Conservation (phyloP, 2,329 filamentous ascomycete species). For the Simplicillium aogashimaense region DNA sequence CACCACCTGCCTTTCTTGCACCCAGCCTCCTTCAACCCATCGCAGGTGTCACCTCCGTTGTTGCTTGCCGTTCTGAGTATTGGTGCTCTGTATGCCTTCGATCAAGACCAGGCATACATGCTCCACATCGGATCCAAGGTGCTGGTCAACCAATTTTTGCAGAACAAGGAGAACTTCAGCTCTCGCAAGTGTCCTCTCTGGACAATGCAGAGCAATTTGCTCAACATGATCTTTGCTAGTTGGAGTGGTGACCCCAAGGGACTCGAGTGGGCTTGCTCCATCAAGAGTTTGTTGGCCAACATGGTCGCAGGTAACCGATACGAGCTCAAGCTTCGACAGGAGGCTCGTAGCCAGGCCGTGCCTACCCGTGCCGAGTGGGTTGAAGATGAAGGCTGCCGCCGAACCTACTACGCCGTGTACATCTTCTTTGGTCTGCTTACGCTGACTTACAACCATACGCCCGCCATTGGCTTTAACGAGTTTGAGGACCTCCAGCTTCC, state of each 20-base stretch:
- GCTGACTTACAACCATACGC: slow-evolving; percentile 94
- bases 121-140: slow-evolving; percentile 97
- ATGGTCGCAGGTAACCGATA: slow-evolving; percentile 98
- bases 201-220: slow-evolving; percentile 93
- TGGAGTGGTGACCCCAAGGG: slow-evolving; percentile 98
- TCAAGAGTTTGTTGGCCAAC: slow-evolving; percentile 94
- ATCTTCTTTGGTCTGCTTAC: slow-evolving; percentile 97
- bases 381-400: slow-evolving; percentile 89
- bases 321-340: slow-evolving; percentile 85
- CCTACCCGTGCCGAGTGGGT: slow-evolving; percentile 88
- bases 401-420: slow-evolving; percentile 97
- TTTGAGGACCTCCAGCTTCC: slow-evolving; percentile 89
- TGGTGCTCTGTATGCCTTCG: slow-evolving; percentile 91
- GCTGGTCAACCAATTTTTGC: slow-evolving; percentile 89
- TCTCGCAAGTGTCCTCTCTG: slow-evolving; percentile 94
- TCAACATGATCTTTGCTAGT: slow-evolving; percentile 99
- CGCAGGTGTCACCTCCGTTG: slow-evolving; percentile 69
- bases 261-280: slow-evolving; percentile 96
- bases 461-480: slow-evolving; percentile 96
- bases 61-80: slow-evolving; percentile 88
- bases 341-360: slow-evolving; percentile 66
- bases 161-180: slow-evolving; percentile 98
- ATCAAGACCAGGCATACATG: slow-evolving; percentile 94
- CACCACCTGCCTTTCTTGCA: slow-evolving; percentile 95
- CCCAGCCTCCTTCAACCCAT: slow-evolving; percentile 79